These are phyloP conservation scores for Pistacia atlantica DNA, from an alignment of 345 rosid genomes.

Conservation along the genomic window DNA sequence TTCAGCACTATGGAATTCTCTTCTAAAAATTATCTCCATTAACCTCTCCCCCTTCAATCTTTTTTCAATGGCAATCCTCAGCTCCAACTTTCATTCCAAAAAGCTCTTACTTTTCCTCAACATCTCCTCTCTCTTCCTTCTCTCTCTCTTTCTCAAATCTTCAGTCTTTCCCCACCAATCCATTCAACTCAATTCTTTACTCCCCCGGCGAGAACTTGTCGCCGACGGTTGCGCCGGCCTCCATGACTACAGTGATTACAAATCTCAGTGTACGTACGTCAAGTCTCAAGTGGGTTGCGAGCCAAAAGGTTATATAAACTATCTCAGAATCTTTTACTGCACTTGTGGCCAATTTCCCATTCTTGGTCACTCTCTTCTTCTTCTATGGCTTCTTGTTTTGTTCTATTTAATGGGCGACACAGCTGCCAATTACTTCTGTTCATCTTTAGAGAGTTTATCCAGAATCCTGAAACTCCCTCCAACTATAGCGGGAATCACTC, in stretches of 20 bases:
- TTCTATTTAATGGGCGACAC: conserved; percentile 87
- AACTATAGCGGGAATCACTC: conserved; percentile 83
- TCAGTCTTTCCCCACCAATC: conserved; percentile 26
- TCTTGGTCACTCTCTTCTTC: conserved; percentile 50
- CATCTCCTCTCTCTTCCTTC: conserved; percentile 50
- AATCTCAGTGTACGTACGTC: conserved; percentile 64
- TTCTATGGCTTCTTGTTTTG: conserved; percentile 71
- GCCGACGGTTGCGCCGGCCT: conserved; percentile 39
- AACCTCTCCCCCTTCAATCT: conserved; percentile 16
- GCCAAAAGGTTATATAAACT: conserved; percentile 79
- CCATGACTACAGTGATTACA: conserved; percentile 44
- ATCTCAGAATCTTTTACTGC: conserved; percentile 77
- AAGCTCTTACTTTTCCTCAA: conserved; percentile 51
- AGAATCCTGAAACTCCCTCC: conserved; percentile 79
- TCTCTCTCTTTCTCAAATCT: conserved; percentile 31
- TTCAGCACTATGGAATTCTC: conserved; percentile 22
- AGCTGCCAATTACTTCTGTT: conserved; percentile 81
- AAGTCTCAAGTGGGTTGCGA: conserved; percentile 55
- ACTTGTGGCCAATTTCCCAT: conserved; percentile 49
- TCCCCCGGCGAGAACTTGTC: conserved; percentile 12
- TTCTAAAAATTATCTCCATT: conserved; percentile 17
- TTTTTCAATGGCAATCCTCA: conserved; percentile 44
- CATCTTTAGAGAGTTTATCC: conserved; percentile 72
- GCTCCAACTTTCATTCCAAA: conserved; percentile 24
- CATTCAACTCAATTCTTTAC: conserved; percentile 9